These are phyloP conservation scores for Aspergillus quadricinctus DNA, from an alignment of 2,329 filamentous ascomycete species.

Conservation along the genomic window DNA sequence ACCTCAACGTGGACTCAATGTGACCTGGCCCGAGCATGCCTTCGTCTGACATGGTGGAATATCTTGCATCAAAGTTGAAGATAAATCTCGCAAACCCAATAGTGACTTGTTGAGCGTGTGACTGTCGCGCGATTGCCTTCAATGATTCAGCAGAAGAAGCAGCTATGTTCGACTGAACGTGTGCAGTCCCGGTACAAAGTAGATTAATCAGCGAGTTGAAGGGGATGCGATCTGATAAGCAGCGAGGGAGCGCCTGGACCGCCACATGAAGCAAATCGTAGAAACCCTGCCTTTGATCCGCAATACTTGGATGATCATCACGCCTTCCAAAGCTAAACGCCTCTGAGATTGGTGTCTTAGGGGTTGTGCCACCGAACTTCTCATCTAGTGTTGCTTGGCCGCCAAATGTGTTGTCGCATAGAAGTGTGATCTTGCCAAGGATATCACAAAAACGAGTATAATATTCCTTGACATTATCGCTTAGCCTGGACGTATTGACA, in stretches of 20 bases:
- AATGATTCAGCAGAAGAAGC: conserved; percentile 86
- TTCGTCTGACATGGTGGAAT: conserved; percentile 96
- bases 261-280: conserved; percentile 95
- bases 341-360: conserved; percentile 92
- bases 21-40: conserved; percentile 92
- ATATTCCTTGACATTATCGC: conserved; percentile 74
- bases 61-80: conserved; percentile 96
- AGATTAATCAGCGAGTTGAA: conserved; percentile 93
- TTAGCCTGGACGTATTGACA: conserved; percentile 59
- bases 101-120: conserved; percentile 89
- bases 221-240: conserved; percentile 81
- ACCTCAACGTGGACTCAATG: conserved; percentile 85
- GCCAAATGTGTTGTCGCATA: conserved; percentile 95
- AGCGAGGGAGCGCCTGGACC: conserved; percentile 91
- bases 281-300: conserved; percentile 87
- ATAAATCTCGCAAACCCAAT: conserved; percentile 97
- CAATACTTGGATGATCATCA: conserved; percentile 68
- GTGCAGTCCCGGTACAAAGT: conserved; percentile 91
- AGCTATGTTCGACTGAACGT: conserved; percentile 89
- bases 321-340: conserved; percentile 85
- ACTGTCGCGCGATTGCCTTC: conserved; percentile 91
- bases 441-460: conserved; percentile 93
- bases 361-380: conserved; percentile 80
- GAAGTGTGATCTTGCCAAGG: conserved; percentile 88
- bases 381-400: conserved; percentile 93